Percentiles rank a stretch among this genome's conserved stretches.
Evolutionary conservation across 2,329 filamentous ascomycete species (phyloP).

Genomic region (Neonectria ditissima): DNA sequence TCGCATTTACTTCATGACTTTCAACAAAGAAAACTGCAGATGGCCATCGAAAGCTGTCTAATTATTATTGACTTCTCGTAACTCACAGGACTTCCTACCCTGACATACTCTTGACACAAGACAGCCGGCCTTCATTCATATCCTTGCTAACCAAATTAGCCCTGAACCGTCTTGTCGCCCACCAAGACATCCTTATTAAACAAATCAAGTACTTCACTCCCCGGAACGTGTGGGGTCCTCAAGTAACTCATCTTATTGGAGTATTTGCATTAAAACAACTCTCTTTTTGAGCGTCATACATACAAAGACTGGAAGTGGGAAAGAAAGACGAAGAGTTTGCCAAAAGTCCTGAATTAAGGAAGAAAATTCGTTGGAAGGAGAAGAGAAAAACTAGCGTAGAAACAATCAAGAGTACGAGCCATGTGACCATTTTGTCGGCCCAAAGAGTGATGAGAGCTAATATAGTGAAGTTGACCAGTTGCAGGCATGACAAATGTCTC

Average conservation of each 20-base stretch:
- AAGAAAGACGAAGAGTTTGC: background rate
- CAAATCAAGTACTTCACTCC: background rate
- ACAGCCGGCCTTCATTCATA: too few species aligned
- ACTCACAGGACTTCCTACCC: background rate
- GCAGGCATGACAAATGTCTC: constrained; percentile 24
- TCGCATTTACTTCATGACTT: background rate
- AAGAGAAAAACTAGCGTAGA: background rate
- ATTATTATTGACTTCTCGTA: background rate
- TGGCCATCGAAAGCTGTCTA: background rate
- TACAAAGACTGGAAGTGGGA: background rate
- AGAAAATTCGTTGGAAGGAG: too few species aligned
- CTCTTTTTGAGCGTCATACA: too few species aligned
- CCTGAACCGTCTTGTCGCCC: background rate
- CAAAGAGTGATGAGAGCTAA: too few species aligned
- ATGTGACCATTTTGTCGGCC: background rate
- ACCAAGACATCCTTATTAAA: background rate
- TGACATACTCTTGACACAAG: too few species aligned
- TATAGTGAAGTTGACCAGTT: background rate
- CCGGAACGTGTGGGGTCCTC: background rate
- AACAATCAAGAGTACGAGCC: background rate
- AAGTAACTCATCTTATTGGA: background rate
- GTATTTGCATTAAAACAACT: background rate
- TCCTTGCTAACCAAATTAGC: background rate
- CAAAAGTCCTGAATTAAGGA: too few species aligned
- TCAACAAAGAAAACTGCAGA: background rate